Conservation (phyloP, 495 filamentous ascomycete species). For the Tuber magnatum region DNA sequence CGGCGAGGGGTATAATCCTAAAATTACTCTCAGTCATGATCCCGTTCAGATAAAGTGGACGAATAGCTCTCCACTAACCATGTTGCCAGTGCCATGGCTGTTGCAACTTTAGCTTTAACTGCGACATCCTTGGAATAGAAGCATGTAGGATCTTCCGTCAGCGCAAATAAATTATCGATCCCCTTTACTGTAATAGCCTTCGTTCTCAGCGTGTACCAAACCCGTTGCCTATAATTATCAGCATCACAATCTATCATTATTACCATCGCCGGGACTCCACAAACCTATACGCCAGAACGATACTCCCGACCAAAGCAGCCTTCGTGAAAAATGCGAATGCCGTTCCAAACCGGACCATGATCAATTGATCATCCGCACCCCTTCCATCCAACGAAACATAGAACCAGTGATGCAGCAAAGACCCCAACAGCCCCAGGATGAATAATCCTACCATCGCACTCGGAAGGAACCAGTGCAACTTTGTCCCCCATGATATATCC, state of each 20-base stretch:
- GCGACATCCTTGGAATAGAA: conserved; percentile 34
- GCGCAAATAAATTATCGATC: conserved; percentile 40
- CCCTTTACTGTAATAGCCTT: conserved; percentile 36
- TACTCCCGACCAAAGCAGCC: conserved; percentile 43
- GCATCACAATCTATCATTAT: neutral
- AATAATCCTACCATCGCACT: conserved; percentile 40
- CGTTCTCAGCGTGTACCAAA: conserved; percentile 41
- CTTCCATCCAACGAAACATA: conserved; percentile 42
- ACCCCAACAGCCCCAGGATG: conserved; percentile 40
- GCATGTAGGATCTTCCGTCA: conserved; percentile 32
- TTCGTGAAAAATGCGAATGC: conserved; percentile 45
- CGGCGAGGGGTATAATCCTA: neutral
- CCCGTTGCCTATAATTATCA: conserved; percentile 38
- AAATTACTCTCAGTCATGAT: neutral
- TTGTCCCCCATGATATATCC: conserved; percentile 38
- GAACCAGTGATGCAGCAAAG: conserved; percentile 44
- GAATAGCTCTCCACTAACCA: conserved; percentile 23
- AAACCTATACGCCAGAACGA: conserved; percentile 41
- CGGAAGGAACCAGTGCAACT: conserved; percentile 44
- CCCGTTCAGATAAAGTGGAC: neutral
- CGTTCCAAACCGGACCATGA: conserved; percentile 42
- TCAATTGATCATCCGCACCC: conserved; percentile 40
- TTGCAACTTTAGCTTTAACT: conserved; percentile 31
- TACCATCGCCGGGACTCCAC: neutral
- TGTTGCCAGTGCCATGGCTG: conserved; percentile 38